Base-by-base conservation (phyloP, 352 stramenopile genomes). In the Pythium oligandrum region DNA sequence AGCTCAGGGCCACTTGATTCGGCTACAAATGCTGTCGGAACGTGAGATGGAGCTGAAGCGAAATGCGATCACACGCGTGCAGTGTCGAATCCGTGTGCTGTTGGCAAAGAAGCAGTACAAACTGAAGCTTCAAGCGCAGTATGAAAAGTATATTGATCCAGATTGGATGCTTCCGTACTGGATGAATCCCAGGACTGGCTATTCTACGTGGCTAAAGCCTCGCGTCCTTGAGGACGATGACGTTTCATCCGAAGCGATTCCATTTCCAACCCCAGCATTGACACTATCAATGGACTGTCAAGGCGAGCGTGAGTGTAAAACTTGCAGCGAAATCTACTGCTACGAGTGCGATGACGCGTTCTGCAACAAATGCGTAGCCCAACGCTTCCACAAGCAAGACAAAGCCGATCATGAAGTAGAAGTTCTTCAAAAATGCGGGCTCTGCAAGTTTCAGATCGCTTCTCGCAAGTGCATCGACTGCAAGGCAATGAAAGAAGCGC, bases 101-200 rank as follows among this genome's bases (percentile, higher is more conserved):
- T 46, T 88, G 3, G 72, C 76, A 8, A 68, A 57, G 30, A 55
- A 62, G 10, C 52, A 67, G 50, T 42, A 72, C n/a, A 59, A 64
- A 0, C 36, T 43, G 11, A 54, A 55, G 6, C 66, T 88, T 4
- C 70, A 78, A 40, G 50, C 66, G 30, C 59, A 63, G 30, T 92
- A 90, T 56, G 71, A 86, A 10, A 92, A 92, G 49, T 88, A 83
- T 57, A 51, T 89, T 17, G 79, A 92, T 52, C 68, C 75, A 4
- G 70, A 76, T 5, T 88, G 68, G 63, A 65, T 64, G 0, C 10
- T 86, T 6, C 79, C 79, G 0, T 92, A 90, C 44, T 90, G 82
- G 82, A 63, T 79, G 50, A 89, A 92, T 45, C 82, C 77, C 1
- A 63, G 56, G 1, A 78, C 79, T 3, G 77, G 75, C 0, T 88